phyloP scores from a whole-genome alignment of 2,329 filamentous ascomycete species.

The Ceratocystis cacaofunesta region DNA sequence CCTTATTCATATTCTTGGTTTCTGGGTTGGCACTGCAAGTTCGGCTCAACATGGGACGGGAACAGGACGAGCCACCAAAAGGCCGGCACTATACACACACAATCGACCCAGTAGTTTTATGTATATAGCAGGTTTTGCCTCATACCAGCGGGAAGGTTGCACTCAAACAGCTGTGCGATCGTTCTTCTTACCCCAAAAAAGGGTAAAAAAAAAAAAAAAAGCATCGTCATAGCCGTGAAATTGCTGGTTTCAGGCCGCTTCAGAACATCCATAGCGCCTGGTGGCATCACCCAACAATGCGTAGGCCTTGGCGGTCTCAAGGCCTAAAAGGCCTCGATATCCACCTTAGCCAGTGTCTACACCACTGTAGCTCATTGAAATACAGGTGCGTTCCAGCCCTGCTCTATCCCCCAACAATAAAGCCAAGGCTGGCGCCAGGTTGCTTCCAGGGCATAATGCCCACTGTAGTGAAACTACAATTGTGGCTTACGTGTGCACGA shows the following conservation, averaged over 20 bases:
- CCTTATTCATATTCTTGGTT: not conserved
- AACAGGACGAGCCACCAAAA: not conserved
- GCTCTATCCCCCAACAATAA: not conserved
- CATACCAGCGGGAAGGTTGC: not conserved
- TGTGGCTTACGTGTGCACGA: constrained; percentile 18
- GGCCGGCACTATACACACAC: not conserved
- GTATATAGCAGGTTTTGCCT: not conserved
- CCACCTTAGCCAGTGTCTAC: not conserved
- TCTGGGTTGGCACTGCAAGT: not conserved
- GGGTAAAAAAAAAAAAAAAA: not conserved
- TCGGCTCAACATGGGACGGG: not conserved
- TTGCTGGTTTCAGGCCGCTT: too few relatives aligned
- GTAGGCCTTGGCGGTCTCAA: too few relatives aligned
- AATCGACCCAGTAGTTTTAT: not conserved
- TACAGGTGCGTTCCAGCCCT: not conserved
- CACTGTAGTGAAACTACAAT: constrained; percentile 5
- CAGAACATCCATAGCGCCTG: too few relatives aligned
- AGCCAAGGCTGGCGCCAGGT: not conserved
- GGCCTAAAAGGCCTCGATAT: not conserved
- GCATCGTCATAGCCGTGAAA: not conserved
- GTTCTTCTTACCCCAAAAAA: not conserved
- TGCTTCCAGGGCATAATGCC: not conserved
- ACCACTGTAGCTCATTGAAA: not conserved
- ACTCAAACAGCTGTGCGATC: not conserved
- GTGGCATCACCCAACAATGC: too few relatives aligned